Conservation (phyloP, 1,284 basidiomycete species). For the Mrakiaceae sp. region DNA sequence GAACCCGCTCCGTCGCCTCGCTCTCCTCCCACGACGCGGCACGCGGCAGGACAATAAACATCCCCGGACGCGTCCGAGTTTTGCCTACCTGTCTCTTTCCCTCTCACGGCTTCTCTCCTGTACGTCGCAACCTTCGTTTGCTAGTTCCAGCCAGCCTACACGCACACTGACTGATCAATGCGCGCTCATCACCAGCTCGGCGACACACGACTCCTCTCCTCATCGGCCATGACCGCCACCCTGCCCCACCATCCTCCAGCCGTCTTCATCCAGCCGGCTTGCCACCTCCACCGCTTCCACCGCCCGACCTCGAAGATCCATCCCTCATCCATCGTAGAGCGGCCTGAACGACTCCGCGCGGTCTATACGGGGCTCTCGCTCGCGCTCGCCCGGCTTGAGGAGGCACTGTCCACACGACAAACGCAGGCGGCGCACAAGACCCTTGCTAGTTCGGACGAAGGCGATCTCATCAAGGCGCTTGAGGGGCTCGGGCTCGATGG, state of each 20-base stretch:
- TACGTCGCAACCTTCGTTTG: no score
- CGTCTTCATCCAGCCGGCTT: slow-evolving; percentile 36
- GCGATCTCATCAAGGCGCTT: slow-evolving; percentile 47
- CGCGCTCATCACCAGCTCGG: no score
- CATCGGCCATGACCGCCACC: no score
- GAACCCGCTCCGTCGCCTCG: no score
- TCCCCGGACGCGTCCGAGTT: no score
- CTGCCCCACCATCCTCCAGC: slow-evolving; percentile 3
- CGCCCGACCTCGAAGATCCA: slow-evolving; percentile 49
- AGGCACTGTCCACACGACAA: not conserved
- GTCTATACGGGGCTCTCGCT: slow-evolving; percentile 67
- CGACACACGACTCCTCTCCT: no score
- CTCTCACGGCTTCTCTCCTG: no score
- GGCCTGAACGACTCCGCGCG: slow-evolving; percentile 78
- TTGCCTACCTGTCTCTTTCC: no score
- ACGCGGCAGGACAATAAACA: no score
- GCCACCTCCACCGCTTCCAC: slow-evolving; percentile 56
- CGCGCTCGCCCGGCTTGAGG: slow-evolving; percentile 54
- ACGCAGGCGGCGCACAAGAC: not conserved
- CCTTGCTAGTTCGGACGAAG: slow-evolving; percentile 4
- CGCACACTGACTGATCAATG: no score
- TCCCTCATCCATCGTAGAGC: slow-evolving; percentile 59
- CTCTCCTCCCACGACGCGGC: no score
- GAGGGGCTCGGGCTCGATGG: slow-evolving; percentile 42
- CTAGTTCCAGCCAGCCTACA: no score